These are phyloP conservation scores for Clausena lansium DNA, from an alignment of 345 rosid species.

Conservation along the genomic window DNA sequence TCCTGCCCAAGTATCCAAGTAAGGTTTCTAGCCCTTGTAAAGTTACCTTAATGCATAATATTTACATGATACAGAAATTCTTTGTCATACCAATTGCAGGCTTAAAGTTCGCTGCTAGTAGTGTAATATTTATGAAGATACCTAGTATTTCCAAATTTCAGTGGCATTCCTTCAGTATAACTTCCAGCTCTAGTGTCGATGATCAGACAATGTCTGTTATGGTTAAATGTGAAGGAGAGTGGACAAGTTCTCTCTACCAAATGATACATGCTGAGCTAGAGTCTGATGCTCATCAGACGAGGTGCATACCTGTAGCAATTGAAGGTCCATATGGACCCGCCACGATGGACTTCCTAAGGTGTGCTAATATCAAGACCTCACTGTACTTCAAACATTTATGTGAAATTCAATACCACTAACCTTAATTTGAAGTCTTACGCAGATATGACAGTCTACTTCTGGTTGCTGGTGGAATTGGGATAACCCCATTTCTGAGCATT, in stretches of 20 bases:
- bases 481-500: slow-evolving; percentile 80
- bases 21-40: slow-evolving; percentile 11
- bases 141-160: slow-evolving; percentile 59
- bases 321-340: slow-evolving; percentile 95
- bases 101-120: slow-evolving; percentile 60
- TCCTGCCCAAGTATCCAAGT: slow-evolving; percentile 71
- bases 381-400: background rate
- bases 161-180: slow-evolving; percentile 86
- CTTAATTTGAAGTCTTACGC: slow-evolving; percentile 19
- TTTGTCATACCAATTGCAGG: slow-evolving; percentile 40
- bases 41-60: background rate
- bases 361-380: background rate
- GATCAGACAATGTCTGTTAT: slow-evolving; percentile 51
- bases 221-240: slow-evolving; percentile 59
- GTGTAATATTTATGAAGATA: slow-evolving; percentile 68
- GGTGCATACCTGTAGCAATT: slow-evolving; percentile 41
- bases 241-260: slow-evolving; percentile 63
- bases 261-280: slow-evolving; percentile 40
- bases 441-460: slow-evolving; percentile 73
- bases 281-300: slow-evolving; percentile 30
- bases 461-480: slow-evolving; percentile 83
- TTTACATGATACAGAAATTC: background rate
- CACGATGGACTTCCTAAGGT: slow-evolving; percentile 66
- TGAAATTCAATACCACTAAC: background rate
- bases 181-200: slow-evolving; percentile 60